Evolutionary conservation across 306 rosid genomes (phyloP), one percentile per base, ranked within the genome.

Genomic region (Rosa lucieae): DNA sequence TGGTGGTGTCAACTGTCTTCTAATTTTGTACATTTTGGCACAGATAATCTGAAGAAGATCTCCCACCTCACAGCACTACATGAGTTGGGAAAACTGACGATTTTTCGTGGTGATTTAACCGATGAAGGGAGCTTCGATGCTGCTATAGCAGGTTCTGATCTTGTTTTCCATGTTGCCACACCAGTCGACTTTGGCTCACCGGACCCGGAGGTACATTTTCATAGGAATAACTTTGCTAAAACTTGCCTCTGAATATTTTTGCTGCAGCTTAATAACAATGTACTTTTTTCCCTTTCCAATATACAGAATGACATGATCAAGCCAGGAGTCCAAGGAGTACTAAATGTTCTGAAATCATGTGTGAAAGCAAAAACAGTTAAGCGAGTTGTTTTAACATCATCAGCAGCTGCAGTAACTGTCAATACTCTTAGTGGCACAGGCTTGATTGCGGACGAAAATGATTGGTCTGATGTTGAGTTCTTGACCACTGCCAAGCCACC

Each of bases 91-190:
- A 88, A 89, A n/a, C 61, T 93, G 32, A 83, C 82, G 10, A 85
- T 93, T 59, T 88, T 89, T 35, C 82, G 80, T 63, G 97, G 88
- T 72, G 97, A 93, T 49, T 85, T 93, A 76, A 87, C 93, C 6
- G 86, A 81, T 42, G 97, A 86, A 46, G 88, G 75, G 43, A 78
- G 89, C 72, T 91, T 93, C 61, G 94, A 91, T 81, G 90, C 88
- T 29, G 92, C 98, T 1, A 68, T 91, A 65, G 82, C 87, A 23
- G 94, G 89, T 17, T 93, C 93, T 87, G 89, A 93, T 26, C 72
- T 89, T 48, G 98, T 93, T 66, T 93, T 91, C 86, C 94, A 91
- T 75, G 85, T 93, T 58, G 98, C 98, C n/a, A 91, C 97, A 5
- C 98, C 97, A 6, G 92, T 93, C 42, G 67, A 91, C 85, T 89